These are phyloP conservation scores for Nicotiana rustica DNA, from an alignment of 305 asterid genomes.

Conservation along the genomic window DNA sequence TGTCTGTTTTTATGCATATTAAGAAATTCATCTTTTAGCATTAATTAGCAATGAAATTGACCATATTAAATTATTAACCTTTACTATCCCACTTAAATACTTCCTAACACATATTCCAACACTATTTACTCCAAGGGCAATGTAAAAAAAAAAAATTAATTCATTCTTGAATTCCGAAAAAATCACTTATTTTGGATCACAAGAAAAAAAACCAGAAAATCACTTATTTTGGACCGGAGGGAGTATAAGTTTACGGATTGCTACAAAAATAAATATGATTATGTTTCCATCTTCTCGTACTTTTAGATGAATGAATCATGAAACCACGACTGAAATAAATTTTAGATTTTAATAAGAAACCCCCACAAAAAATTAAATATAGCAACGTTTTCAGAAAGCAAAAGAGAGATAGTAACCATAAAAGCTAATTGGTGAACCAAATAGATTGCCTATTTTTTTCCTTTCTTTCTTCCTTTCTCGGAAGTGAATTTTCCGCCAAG, in stretches of 20 bases:
- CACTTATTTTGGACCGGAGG: too few species aligned
- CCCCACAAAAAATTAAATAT: not conserved
- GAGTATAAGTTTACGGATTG: not conserved
- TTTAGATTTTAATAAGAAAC: not conserved
- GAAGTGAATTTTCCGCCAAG: not conserved
- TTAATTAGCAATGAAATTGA: too few species aligned
- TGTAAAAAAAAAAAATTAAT: too few species aligned
- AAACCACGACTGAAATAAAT: not conserved
- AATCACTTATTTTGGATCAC: too few species aligned
- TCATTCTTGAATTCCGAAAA: too few species aligned
- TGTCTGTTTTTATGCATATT: too few species aligned
- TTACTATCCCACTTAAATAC: too few species aligned
- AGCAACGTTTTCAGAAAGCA: constrained; percentile 19
- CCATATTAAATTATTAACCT: too few species aligned
- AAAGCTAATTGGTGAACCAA: not conserved
- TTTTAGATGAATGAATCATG: not conserved
- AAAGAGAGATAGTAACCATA: not conserved
- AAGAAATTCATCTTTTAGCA: too few species aligned
- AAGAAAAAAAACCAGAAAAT: too few species aligned
- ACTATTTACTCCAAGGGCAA: too few species aligned
- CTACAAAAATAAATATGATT: not conserved
- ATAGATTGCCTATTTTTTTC: not conserved
- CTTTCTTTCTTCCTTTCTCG: not conserved
- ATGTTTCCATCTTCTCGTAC: constrained; percentile 19
- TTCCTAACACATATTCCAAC: too few species aligned